Evolutionary conservation across 2,329 filamentous ascomycete genomes (phyloP).

Genomic region (Stachybotrys elegans): DNA sequence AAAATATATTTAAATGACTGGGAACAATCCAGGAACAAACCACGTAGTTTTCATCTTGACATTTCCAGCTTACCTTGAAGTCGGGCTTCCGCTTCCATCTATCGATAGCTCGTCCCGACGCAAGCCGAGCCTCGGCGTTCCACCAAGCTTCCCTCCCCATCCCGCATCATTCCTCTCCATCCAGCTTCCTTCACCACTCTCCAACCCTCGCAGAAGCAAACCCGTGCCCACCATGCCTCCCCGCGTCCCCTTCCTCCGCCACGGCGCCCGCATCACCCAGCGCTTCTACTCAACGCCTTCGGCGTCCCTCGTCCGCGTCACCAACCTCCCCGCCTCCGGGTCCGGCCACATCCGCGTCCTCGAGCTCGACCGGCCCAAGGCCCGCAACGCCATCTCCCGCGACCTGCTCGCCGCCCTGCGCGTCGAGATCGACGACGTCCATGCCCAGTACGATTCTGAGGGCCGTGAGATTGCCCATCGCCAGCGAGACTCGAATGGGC

Average conservation of each 20-base stretch:
- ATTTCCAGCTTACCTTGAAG: no score
- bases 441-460: constrained; percentile 56
- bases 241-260: constrained; percentile 16
- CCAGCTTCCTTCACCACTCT: constrained; percentile 1
- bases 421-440: constrained; percentile 67
- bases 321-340: constrained; percentile 70
- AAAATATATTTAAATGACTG: no score
- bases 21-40: no score
- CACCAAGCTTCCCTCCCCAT: not conserved
- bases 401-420: constrained; percentile 69
- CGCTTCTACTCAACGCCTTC: constrained; percentile 39
- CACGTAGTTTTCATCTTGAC: no score
- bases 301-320: constrained; percentile 59
- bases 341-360: constrained; percentile 83
- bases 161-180: not conserved
- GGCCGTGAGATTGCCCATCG: constrained; percentile 45
- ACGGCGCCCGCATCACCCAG: constrained; percentile 13
- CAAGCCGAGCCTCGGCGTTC: constrained; percentile 2
- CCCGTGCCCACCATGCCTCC: constrained; percentile 23
- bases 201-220: not conserved
- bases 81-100: no score
- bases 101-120: not conserved
- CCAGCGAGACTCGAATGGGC: constrained; percentile 39
- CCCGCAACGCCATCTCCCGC: constrained; percentile 86
- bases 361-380: constrained; percentile 76